phyloP scores from a whole-genome alignment of 768 basidiomycete genomes.

The Hydnum rufescens region DNA sequence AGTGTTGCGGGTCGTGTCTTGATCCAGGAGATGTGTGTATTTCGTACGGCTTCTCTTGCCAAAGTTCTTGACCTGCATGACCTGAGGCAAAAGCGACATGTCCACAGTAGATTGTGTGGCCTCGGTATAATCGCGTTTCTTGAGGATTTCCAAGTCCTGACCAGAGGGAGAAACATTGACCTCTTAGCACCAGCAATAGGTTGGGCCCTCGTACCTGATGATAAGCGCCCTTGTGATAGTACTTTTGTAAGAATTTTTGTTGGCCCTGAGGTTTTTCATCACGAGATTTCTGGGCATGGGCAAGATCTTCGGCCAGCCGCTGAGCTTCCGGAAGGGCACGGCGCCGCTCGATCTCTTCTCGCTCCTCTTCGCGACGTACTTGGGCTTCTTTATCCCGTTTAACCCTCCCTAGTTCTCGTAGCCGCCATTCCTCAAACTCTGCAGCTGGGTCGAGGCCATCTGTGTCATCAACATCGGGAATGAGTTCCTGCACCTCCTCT shows the following conservation, averaged over 20 bases:
- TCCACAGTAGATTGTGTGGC: constrained; percentile 79
- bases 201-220: constrained; percentile 45
- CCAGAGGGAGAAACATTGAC: constrained; percentile 2
- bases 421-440: constrained; percentile 93
- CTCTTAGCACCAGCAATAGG: neutral
- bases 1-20: constrained; percentile 58
- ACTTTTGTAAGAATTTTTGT: constrained; percentile 90
- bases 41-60: constrained; percentile 84
- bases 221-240: constrained; percentile 99
- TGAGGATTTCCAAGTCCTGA: constrained; percentile 76
- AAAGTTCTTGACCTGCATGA: constrained; percentile 95
- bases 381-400: constrained; percentile 88
- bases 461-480: constrained; percentile 85
- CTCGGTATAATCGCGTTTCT: constrained; percentile 68
- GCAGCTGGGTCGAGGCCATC: constrained; percentile 75
- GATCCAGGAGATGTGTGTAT: constrained; percentile 88
- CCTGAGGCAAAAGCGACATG: constrained; percentile 70
- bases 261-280: constrained; percentile 81
- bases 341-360: constrained; percentile 79
- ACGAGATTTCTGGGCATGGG: constrained; percentile 59
- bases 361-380: constrained; percentile 58
- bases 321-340: constrained; percentile 88
- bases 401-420: constrained; percentile 83
- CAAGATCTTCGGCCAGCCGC: constrained; percentile 78
- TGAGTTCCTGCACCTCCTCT: constrained; percentile 77